A percentile compares a stretch with the other conserved stretches of the same genome.
Conservation (phyloP, 139 green algal genomes). For the Gonium pectorale region DNA sequence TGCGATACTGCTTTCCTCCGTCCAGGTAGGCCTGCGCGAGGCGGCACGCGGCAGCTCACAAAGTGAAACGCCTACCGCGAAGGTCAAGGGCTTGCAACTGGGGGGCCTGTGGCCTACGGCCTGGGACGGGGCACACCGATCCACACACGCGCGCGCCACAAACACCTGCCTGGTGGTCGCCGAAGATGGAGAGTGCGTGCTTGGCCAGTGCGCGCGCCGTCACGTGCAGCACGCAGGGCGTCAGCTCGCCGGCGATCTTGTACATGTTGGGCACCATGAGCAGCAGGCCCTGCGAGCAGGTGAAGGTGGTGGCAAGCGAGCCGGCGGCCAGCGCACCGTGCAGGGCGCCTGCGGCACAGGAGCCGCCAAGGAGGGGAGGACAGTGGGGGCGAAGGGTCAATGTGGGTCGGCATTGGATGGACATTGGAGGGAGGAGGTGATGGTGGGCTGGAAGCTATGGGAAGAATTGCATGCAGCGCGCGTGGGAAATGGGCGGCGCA, state of each 20-base stretch:
- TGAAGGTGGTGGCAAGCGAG: conserved; percentile 71
- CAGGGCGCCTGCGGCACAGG: conserved; percentile 58
- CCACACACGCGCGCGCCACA: too few species aligned
- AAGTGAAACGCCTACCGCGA: too few species aligned
- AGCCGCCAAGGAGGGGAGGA: not conserved
- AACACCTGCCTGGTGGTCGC: conserved; percentile 76
- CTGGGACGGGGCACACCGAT: too few species aligned
- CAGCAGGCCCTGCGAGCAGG: conserved; percentile 73
- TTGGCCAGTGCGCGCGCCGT: conserved; percentile 64
- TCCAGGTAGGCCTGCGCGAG: too few species aligned
- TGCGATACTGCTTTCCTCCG: too few species aligned
- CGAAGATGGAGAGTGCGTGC: conserved; percentile 73
- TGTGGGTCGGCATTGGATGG: not conserved
- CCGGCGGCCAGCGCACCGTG: conserved; percentile 71
- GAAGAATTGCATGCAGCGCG: not conserved
- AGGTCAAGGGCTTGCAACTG: too few species aligned
- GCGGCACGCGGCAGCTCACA: too few species aligned
- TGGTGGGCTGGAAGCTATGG: not conserved
- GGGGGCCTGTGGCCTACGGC: too few species aligned
- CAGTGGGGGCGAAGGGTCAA: not conserved
- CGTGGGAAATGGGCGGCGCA: too few species aligned
- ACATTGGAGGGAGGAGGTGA: not conserved
- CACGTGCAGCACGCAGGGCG: conserved; percentile 72
- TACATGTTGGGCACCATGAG: conserved; percentile 79
- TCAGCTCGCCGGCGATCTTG: conserved; percentile 74